These are phyloP conservation scores for Daldinia sp. DNA, from an alignment of 2,329 filamentous ascomycete species.

Conservation along the genomic window DNA sequence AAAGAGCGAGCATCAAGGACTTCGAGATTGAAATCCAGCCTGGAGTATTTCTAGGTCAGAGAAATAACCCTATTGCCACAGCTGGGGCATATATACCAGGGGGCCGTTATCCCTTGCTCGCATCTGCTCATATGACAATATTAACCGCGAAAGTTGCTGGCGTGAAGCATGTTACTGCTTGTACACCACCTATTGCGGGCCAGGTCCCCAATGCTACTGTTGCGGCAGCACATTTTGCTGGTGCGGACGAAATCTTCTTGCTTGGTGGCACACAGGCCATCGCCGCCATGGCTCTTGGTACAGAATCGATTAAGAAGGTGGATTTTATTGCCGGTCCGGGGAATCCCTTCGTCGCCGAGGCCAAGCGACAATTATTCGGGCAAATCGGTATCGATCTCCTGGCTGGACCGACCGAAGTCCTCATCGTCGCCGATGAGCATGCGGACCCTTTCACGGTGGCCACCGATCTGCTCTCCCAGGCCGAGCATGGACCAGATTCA, in stretches of 20 bases:
- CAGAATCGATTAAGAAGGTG: conserved; percentile 61
- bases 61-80: conserved; percentile 60
- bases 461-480: conserved; percentile 92
- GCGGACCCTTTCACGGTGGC: conserved; percentile 94
- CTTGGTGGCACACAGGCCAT: conserved; percentile 62
- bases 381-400: conserved; percentile 66
- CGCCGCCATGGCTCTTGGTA: conserved; percentile 64
- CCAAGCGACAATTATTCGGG: conserved; percentile 65
- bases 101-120: conserved; percentile 65
- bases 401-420: conserved; percentile 67
- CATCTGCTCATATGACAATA: conserved; percentile 68
- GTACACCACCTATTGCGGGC: conserved; percentile 64
- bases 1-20: conserved; percentile 60
- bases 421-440: conserved; percentile 88
- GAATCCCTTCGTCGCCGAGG: conserved; percentile 67
- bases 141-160: conserved; percentile 67
- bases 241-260: conserved; percentile 43
- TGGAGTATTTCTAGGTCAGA: conserved; percentile 64
- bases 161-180: conserved; percentile 62
- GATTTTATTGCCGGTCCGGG: conserved; percentile 66
- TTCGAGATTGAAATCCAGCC: conserved; percentile 64
- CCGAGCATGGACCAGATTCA: conserved; percentile 73
- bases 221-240: conserved; percentile 58
- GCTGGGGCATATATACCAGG: conserved; percentile 64
- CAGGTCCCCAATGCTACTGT: conserved; percentile 62